These are phyloP conservation scores for Rhodofomes roseus DNA, from an alignment of 1,284 basidiomycete genomes.

Conservation along the genomic window DNA sequence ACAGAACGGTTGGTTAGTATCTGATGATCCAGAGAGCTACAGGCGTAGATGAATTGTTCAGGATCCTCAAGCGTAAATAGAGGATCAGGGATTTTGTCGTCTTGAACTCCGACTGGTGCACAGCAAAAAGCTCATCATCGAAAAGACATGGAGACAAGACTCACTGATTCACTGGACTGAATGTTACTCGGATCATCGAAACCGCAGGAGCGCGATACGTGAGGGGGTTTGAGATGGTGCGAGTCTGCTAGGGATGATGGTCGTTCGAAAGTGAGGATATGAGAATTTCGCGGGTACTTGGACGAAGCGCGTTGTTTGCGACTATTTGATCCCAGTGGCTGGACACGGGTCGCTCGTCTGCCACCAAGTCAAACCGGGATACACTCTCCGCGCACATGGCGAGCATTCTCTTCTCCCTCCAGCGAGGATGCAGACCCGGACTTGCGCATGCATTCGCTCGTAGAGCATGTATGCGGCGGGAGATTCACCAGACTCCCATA, in stretches of 20 bases:
- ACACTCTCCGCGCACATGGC: conserved; percentile 2
- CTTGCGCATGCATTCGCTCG: not conserved
- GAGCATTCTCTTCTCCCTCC: conserved; percentile 1
- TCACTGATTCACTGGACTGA: not conserved
- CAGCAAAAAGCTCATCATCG: conserved; percentile 29
- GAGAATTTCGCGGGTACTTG: not conserved
- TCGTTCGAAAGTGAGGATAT: not conserved
- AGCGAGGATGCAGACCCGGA: not conserved
- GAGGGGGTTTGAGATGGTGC: not conserved
- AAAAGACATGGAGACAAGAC: not conserved
- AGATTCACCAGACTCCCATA: conserved; percentile 10
- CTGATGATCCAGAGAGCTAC: too few relatives aligned
- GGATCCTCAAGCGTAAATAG: conserved; percentile 29
- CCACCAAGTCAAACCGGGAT: not conserved
- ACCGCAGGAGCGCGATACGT: too few relatives aligned
- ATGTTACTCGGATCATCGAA: too few relatives aligned
- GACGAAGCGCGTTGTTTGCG: conserved; percentile 1
- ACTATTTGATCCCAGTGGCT: conserved; percentile 4
- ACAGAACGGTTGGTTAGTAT: not conserved
- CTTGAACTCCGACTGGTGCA: conserved; percentile 29
- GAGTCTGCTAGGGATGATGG: not conserved
- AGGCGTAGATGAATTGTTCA: too few relatives aligned
- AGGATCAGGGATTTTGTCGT: conserved; percentile 25
- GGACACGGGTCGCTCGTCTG: not conserved
- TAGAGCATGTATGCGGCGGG: not conserved